These are phyloP conservation scores for Flaveria sonorensis DNA, from an alignment of 129 eudicot species.

Conservation along the genomic window DNA sequence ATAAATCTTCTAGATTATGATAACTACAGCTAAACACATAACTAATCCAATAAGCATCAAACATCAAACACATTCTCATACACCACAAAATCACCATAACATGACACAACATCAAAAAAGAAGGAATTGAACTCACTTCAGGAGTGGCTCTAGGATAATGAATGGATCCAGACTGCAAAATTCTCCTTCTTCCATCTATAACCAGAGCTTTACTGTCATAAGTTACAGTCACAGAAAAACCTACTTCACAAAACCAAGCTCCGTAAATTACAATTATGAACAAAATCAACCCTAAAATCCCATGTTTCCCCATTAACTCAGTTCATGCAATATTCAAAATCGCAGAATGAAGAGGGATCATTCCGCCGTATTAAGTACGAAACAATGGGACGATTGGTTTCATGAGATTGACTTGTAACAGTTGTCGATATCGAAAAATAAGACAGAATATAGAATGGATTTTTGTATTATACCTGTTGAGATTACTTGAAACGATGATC, in stretches of 20 bases:
- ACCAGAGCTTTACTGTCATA: conserved; percentile 69
- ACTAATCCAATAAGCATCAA: neutral
- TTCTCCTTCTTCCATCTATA: conserved; percentile 72
- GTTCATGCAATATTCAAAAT: conserved; percentile 16
- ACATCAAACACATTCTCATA: conserved; percentile 11
- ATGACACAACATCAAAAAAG: neutral
- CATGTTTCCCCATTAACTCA: conserved; percentile 36
- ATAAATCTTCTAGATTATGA: neutral
- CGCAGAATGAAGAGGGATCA: neutral
- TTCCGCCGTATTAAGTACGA: neutral
- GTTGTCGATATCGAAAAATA: conserved; percentile 29
- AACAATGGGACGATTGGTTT: conserved; percentile 19
- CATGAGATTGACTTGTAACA: conserved; percentile 35
- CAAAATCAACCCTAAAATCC: conserved; percentile 30
- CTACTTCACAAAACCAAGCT: conserved; percentile 43
- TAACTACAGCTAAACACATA: neutral
- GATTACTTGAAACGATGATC: conserved; percentile 23
- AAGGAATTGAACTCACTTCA: conserved; percentile 49
- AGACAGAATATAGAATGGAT: conserved; percentile 4
- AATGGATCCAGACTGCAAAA: conserved; percentile 74
- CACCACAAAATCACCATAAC: conserved; percentile 3
- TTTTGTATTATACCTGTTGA: conserved; percentile 31
- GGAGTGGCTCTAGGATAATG: conserved; percentile 82
- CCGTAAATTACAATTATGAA: conserved; percentile 39
- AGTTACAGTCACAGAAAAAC: conserved; percentile 47